phyloP scores from a whole-genome alignment of 2,329 filamentous ascomycete genomes.

The Cucurbitaria berberidis region DNA sequence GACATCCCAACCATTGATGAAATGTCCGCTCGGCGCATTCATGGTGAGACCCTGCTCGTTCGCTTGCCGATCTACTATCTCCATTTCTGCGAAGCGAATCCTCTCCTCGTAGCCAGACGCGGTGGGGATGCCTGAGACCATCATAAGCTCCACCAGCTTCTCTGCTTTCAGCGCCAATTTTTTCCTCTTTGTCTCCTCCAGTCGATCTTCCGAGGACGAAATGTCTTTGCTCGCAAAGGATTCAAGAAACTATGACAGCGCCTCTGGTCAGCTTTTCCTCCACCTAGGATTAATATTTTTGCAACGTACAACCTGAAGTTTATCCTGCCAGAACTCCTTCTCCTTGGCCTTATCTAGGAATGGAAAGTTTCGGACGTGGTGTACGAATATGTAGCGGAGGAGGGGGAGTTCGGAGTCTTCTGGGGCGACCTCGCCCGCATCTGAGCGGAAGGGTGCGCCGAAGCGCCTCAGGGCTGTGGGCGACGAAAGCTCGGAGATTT shows the following conservation, averaged over 20 bases:
- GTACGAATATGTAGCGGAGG: slow-evolving; percentile 94
- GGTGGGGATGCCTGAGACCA: slow-evolving; percentile 96
- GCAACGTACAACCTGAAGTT: slow-evolving; percentile 81
- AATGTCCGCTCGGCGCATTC: slow-evolving; percentile 87
- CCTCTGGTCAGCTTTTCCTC: slow-evolving; percentile 23
- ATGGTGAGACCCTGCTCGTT: slow-evolving; percentile 89
- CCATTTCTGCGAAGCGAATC: slow-evolving; percentile 94
- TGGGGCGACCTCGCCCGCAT: slow-evolving; percentile 89
- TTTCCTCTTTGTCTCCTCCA: slow-evolving; percentile 93
- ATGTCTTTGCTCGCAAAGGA: slow-evolving; percentile 98
- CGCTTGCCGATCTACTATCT: slow-evolving; percentile 91
- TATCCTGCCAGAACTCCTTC: slow-evolving; percentile 99
- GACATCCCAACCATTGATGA: slow-evolving; percentile 94
- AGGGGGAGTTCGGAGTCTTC: slow-evolving; percentile 93
- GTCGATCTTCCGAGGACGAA: slow-evolving; percentile 91
- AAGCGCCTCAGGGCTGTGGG: slow-evolving; percentile 94
- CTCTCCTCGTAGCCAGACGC: slow-evolving; percentile 97
- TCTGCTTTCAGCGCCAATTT: slow-evolving; percentile 93
- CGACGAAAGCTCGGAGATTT: slow-evolving; percentile 91
- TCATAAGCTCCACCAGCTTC: slow-evolving; percentile 98
- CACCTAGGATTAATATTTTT: slow-evolving; percentile 6
- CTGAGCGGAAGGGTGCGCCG: slow-evolving; percentile 91
- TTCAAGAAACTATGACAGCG: slow-evolving; percentile 76
- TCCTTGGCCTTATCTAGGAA: slow-evolving; percentile 96
- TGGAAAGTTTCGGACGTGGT: slow-evolving; percentile 96